A percentile compares a stretch with the other conserved stretches of the same genome.
phyloP scores from a whole-genome alignment of 768 basidiomycete species.

The Terana coerulea region DNA sequence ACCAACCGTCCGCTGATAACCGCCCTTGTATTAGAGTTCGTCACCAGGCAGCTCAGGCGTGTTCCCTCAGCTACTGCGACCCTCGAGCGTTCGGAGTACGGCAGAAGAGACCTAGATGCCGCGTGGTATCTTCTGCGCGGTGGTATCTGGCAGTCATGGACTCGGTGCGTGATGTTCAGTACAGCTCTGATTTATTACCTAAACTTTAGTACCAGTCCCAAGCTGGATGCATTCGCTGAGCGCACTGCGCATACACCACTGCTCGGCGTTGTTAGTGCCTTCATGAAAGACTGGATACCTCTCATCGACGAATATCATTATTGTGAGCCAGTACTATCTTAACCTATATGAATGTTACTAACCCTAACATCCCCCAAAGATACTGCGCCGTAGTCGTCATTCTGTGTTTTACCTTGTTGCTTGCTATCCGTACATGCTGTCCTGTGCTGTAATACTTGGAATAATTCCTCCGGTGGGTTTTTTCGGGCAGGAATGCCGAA shows the following conservation, averaged over 20 bases:
- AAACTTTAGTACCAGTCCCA: too few relatives aligned
- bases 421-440: conserved; percentile 4
- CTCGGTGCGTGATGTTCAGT: conserved; percentile 41
- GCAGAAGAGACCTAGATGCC: conserved; percentile 76
- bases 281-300: conserved; percentile 84
- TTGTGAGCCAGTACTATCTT: conserved; percentile 46
- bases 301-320: conserved; percentile 89
- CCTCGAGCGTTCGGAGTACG: conserved; percentile 76
- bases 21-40: conserved; percentile 63
- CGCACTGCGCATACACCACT: conserved; percentile 54
- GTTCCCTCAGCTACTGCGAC: conserved; percentile 55
- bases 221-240: conserved; percentile 61
- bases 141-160: conserved; percentile 79
- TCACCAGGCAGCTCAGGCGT: conserved; percentile 74
- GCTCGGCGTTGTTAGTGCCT: conserved; percentile 61
- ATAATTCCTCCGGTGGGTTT: not conserved
- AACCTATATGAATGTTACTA: not conserved
- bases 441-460: not conserved
- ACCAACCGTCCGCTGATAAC: conserved; percentile 63
- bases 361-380: conserved; percentile 23
- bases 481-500: too few relatives aligned
- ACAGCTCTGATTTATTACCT: conserved; percentile 35
- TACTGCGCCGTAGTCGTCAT: conserved; percentile 38
- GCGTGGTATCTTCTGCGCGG: conserved; percentile 85
- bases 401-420: not conserved